Percentiles rank a stretch among this genome's conserved stretches.
Evolutionary conservation across 768 basidiomycete species (phyloP).

Genomic region (Pisolithus marmoratus): DNA sequence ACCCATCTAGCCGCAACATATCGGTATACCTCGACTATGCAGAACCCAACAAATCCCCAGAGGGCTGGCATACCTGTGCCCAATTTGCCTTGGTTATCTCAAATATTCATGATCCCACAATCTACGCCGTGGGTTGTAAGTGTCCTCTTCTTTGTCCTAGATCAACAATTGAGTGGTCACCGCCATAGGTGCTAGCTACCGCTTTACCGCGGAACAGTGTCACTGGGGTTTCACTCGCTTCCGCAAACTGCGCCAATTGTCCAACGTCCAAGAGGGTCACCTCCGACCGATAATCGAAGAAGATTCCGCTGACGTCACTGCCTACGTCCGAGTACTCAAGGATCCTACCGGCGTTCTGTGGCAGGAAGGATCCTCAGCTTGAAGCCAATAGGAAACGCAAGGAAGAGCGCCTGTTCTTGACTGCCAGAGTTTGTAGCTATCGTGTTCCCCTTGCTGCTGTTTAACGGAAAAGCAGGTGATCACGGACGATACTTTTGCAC

Average conservation of each 20-base stretch:
- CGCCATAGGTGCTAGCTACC: constrained; percentile 87
- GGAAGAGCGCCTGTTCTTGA: constrained; percentile 96
- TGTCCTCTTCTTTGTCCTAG: constrained; percentile 25
- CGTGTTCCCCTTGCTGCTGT: background rate
- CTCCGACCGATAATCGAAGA: constrained; percentile 91
- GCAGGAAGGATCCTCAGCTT: no score
- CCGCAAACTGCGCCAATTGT: constrained; percentile 92
- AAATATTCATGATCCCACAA: constrained; percentile 88
- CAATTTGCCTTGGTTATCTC: constrained; percentile 99
- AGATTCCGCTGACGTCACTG: constrained; percentile 90
- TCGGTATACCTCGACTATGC: constrained; percentile 99
- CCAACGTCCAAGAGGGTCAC: constrained; percentile 76
- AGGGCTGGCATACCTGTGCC: constrained; percentile 99
- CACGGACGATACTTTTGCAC: constrained; percentile 91
- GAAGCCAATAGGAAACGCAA: no score
- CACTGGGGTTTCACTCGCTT: constrained; percentile 99
- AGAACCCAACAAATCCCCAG: constrained; percentile 92
- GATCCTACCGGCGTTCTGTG: constrained; percentile 98
- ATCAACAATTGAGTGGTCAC: background rate
- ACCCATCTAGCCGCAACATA: constrained; percentile 97
- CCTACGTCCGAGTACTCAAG: constrained; percentile 93
- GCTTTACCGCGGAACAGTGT: constrained; percentile 97
- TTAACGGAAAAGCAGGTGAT: constrained; percentile 54
- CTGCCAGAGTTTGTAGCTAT: constrained; percentile 67
- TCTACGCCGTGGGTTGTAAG: constrained; percentile 93